phyloP scores from a whole-genome alignment of 2,329 filamentous ascomycete species.

The Colletotrichum filicis region DNA sequence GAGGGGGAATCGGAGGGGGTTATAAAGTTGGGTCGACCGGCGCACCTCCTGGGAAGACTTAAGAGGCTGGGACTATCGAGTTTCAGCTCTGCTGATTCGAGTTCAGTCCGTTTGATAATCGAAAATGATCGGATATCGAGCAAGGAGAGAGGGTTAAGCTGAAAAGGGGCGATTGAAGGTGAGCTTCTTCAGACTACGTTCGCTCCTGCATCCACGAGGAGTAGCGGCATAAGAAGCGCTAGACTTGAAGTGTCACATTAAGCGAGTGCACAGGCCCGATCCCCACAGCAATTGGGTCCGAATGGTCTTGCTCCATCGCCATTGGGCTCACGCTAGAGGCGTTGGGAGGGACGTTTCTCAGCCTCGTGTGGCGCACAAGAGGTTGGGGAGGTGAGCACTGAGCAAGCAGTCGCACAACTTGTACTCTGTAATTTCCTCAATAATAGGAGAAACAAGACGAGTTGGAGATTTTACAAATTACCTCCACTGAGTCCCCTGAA shows the following conservation, averaged over 20 bases:
- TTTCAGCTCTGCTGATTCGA: conserved; percentile 26
- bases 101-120: conserved; percentile 31
- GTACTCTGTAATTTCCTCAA: conserved; percentile 1
- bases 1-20: conserved; percentile 38
- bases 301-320: conserved; percentile 16
- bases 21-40: conserved; percentile 25
- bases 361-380: conserved; percentile 30
- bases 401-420: not conserved
- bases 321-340: conserved; percentile 23
- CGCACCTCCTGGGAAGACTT: conserved; percentile 20
- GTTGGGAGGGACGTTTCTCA: conserved; percentile 25
- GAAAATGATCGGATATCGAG: conserved; percentile 31
- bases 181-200: conserved; percentile 36
- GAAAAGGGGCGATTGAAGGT: conserved; percentile 37
- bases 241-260: conserved; percentile 33
- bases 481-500: not conserved
- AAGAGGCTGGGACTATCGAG: conserved; percentile 27
- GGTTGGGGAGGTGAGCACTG: conserved; percentile 7
- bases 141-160: conserved; percentile 33
- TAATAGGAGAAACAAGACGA: not conserved
- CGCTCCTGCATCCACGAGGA: conserved; percentile 36
- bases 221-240: conserved; percentile 33
- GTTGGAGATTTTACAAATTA: not conserved
- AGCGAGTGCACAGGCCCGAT: conserved; percentile 30
- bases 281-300: conserved; percentile 30